These are phyloP conservation scores for Blastobotrys peoriensis DNA, from an alignment of 805 yeast species.

Conservation along the genomic window DNA sequence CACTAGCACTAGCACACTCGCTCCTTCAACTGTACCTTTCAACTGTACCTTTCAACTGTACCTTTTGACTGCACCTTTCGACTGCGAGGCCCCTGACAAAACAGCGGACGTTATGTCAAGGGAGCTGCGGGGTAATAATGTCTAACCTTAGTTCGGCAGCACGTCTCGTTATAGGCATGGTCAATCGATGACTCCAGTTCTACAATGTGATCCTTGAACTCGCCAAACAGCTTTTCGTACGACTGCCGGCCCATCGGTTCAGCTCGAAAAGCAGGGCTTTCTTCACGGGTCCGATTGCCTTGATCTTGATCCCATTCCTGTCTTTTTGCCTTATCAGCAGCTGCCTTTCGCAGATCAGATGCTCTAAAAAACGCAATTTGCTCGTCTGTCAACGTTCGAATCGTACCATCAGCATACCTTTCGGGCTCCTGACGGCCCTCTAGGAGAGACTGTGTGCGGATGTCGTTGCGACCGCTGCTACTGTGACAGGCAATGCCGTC, in stretches of 20 bases:
- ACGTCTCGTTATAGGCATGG: slow-evolving; percentile 2
- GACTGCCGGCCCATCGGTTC: neutral
- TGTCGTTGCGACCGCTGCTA: too few relatives aligned
- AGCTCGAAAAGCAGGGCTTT: neutral
- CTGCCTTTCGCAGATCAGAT: slow-evolving; percentile 15
- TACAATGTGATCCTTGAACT: slow-evolving; percentile 2
- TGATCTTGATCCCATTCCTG: too few relatives aligned
- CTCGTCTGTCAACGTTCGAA: slow-evolving; percentile 22
- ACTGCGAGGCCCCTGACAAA: too few relatives aligned
- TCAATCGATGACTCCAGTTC: slow-evolving; percentile 12
- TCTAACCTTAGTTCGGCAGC: slow-evolving; percentile 1
- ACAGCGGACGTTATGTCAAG: too few relatives aligned
- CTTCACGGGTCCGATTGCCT: neutral
- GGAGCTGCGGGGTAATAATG: slow-evolving; percentile 17
- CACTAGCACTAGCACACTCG: too few relatives aligned
- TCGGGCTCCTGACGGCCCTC: slow-evolving; percentile 3
- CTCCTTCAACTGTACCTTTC: too few relatives aligned
- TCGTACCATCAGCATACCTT: slow-evolving; percentile 20
- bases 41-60: too few relatives aligned
- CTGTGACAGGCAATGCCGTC: neutral
- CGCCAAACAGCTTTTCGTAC: slow-evolving; percentile 13
- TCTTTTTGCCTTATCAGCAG: neutral
- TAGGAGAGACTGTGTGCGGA: too few relatives aligned
- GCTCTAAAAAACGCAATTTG: slow-evolving; percentile 20
- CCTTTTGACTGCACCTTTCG: too few relatives aligned